Base-by-base conservation (phyloP, 2,329 filamentous ascomycete genomes). In the Fusarium buharicum region DNA sequence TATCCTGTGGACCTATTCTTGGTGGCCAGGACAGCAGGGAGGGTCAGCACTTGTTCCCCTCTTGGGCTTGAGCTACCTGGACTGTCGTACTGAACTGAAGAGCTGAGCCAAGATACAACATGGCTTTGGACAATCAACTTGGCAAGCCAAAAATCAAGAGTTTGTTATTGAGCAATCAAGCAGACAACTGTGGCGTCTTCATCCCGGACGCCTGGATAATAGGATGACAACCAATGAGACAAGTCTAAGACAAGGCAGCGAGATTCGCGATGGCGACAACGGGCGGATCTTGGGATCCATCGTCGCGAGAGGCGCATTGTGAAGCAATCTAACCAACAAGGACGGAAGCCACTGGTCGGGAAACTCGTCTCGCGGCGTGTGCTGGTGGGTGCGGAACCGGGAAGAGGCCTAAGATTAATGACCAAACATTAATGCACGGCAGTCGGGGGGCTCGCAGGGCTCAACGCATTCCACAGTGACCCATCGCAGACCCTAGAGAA, bases 401-500 rank as follows among this genome's bases (percentile, higher is more conserved):
- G 18, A 48, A 20, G n/a, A 34, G 18, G 39, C 16, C 36, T 17
- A 38, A 45, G 18, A 8, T 22, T 16, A 57, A 44, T 57, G 38
- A 53, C 28, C 18, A 46, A 47, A 34, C 31, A 31, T 36, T 28
- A 22, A 27, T 52, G 20, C 31, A 39, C 39, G 16, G 31, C 22
- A 33, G 27, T 36, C 22, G 44, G 44, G 22, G 48, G 58, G 31
- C 46, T 20, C 16, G 31, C 31, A 38, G 36, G 20, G 38, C 24
- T 37, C 49, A 65, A 55, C 43, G 49, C 62, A 66, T 65, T 66
- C 62, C 62, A 50, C 37, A 54, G 24, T 45, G 45, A 41, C 51
- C 34, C 33, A 51, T 30, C 44, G 18, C 17, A 17, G 45, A 28
- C 33, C 38, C 46, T 24, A 36, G 20, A 57, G 38, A 53, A 62